Conservation (phyloP, 2,329 filamentous ascomycete species). For the Mollisia scopiformis region DNA sequence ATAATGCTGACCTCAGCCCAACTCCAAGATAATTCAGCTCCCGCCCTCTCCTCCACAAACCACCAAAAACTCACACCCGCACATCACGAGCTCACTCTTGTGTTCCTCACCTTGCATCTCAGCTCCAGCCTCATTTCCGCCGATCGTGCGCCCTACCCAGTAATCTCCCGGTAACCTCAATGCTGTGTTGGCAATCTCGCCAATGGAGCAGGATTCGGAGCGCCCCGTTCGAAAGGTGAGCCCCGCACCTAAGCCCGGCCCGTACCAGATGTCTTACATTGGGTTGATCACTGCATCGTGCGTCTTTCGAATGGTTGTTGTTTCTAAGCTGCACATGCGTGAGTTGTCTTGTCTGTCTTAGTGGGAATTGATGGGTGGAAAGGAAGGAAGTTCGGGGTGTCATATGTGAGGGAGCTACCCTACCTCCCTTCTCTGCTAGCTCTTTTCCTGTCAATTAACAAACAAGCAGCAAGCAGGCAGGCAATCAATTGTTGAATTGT, state of each 20-base stretch:
- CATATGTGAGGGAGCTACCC: not conserved
- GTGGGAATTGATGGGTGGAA: no score
- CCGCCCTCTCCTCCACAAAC: not conserved
- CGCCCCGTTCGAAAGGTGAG: not conserved
- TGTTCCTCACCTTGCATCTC: not conserved
- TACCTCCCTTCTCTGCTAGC: not conserved
- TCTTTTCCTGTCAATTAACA: not conserved
- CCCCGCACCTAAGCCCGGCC: not conserved
- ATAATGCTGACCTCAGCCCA: no score
- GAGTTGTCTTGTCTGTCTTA: not conserved
- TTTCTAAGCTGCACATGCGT: not conserved
- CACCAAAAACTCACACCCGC: not conserved
- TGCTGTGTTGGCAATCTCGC: not conserved
- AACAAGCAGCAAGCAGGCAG: no score
- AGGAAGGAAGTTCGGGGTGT: no score
- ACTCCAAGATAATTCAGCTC: not conserved
- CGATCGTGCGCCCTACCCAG: not conserved
- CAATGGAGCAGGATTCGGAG: not conserved
- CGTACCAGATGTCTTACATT: not conserved
- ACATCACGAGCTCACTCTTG: not conserved
- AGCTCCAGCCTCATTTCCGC: not conserved
- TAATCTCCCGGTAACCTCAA: not conserved
- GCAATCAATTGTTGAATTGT: not conserved
- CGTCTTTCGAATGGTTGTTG: not conserved
- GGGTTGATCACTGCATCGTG: not conserved